Conservation (phyloP, 208 protist genomes). For the Leptomonas pyrrhocoris region DNA sequence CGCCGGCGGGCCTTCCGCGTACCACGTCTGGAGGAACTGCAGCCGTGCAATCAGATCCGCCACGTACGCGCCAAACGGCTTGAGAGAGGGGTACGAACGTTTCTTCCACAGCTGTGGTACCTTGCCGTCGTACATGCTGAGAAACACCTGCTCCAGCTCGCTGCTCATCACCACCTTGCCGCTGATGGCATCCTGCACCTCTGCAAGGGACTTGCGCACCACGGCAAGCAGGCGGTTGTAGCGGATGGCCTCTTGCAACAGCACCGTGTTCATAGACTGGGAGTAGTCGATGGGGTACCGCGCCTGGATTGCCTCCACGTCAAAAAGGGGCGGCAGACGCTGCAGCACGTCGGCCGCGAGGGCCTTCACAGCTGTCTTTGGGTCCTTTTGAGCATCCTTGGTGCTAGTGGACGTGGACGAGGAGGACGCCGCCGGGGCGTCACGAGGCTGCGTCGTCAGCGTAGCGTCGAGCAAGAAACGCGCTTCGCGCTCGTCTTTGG, state of each 20-base stretch:
- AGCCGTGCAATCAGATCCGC: slow-evolving; percentile 94
- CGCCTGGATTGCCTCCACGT: slow-evolving; percentile 88
- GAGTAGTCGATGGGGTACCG: slow-evolving; percentile 91
- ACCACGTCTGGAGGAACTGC: slow-evolving; percentile 91
- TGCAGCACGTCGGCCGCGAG: slow-evolving; percentile 87
- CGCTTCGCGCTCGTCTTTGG: slow-evolving; percentile 92
- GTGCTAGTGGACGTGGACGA: neutral
- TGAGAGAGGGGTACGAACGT: slow-evolving; percentile 96
- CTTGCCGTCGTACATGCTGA: slow-evolving; percentile 93
- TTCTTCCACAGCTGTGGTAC: slow-evolving; percentile 91
- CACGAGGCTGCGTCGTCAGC: slow-evolving; percentile 87
- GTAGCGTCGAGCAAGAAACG: slow-evolving; percentile 85
- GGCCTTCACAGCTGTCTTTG: slow-evolving; percentile 84
- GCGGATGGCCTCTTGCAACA: slow-evolving; percentile 92
- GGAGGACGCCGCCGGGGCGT: slow-evolving; percentile 33
- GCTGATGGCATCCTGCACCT: slow-evolving; percentile 95
- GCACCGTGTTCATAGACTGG: slow-evolving; percentile 96
- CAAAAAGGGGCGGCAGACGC: slow-evolving; percentile 88
- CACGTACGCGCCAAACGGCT: slow-evolving; percentile 96
- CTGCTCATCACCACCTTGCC: slow-evolving; percentile 97
- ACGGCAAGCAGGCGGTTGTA: slow-evolving; percentile 94
- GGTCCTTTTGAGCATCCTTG: slow-evolving; percentile 60
- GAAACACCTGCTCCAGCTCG: slow-evolving; percentile 95
- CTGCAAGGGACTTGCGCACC: slow-evolving; percentile 90
- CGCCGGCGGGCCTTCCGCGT: slow-evolving; percentile 78